These are phyloP conservation scores for Dothideomycetidae sp. DNA, from an alignment of 2,329 filamentous ascomycete species.

Conservation along the genomic window DNA sequence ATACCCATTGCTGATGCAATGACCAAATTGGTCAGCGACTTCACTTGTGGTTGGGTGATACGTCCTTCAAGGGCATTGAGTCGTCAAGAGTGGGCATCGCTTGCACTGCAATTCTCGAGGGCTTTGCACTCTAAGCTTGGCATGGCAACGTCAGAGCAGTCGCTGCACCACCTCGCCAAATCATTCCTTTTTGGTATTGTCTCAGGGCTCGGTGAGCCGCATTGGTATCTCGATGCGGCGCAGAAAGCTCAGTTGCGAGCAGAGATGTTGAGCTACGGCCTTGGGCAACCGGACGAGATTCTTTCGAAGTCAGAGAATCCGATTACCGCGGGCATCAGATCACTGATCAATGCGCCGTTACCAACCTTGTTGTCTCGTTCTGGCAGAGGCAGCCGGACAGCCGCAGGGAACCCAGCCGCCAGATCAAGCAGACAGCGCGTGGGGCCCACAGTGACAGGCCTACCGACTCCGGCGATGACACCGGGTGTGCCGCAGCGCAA, in stretches of 20 bases:
- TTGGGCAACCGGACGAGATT: background rate
- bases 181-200: slow-evolving; percentile 3
- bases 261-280: background rate
- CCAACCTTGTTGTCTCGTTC: too few species aligned
- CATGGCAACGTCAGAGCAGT: background rate
- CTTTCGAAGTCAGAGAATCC: background rate
- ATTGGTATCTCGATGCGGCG: background rate
- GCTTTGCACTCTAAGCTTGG: background rate
- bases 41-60: slow-evolving; percentile 1
- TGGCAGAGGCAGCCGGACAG: too few species aligned
- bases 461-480: too few species aligned
- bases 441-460: too few species aligned
- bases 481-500: too few species aligned
- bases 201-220: slow-evolving; percentile 1
- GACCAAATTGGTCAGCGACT: slow-evolving; percentile 2
- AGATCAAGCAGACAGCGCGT: too few species aligned
- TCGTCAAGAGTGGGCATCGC: background rate
- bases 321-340: background rate
- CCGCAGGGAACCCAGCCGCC: too few species aligned
- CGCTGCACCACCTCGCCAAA: background rate
- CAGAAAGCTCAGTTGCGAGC: background rate
- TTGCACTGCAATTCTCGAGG: background rate
- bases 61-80: background rate
- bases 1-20: background rate
- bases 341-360: background rate